Base-by-base conservation (phyloP, 352 stramenopile genomes). In the Globisporangium lucens region DNA sequence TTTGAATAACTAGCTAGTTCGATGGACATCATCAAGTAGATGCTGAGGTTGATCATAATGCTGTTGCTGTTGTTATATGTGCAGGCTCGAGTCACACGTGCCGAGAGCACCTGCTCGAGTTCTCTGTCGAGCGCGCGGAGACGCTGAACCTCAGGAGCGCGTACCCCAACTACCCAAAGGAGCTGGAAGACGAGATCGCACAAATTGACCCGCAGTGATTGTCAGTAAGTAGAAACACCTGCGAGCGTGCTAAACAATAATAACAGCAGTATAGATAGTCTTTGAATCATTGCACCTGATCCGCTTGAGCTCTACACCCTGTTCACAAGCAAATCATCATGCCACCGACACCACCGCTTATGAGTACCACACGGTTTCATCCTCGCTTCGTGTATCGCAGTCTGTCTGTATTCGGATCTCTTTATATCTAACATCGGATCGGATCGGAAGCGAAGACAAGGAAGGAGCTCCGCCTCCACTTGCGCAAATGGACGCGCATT, bases 1-100 rank as follows among this genome's bases (percentile, higher is more conserved):
- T 17, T 46, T 4, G 38, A 17, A 46, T 46, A 46, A 12, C 38
- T 4, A 46, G 38, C 12, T 46, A 20, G 38, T 12, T 46, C 38
- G 7, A 46, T 20, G 12, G 12, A 46, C 4, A 46, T 8, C 38
- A 4, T 6, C 38, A 20, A 7, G 12, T 17, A 5, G 38, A 38
- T 55, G 41, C 33, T n/a, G 51, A 30, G 2, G 12, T 10, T 46
- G 1, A 17, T 46, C 33, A 38, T 12, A 46, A 20, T 13, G n/a
- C 12, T 49, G 33, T 24, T 43, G 35, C 55, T 65, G 5, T 4
- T 60, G 12, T 56, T 72, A 56, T 13, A 24, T 12, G 22, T 33
- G 35, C 49, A 91, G 80, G 83, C 38, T 89, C 78, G 41, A 82
- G 78, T 67, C 80, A 73, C 29, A 79, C 75, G 12, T 90, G 82